A percentile compares a stretch with the other conserved stretches of the same genome.
Conservation (phyloP, 2,329 filamentous ascomycete genomes). For the Didymella keratinophila region DNA sequence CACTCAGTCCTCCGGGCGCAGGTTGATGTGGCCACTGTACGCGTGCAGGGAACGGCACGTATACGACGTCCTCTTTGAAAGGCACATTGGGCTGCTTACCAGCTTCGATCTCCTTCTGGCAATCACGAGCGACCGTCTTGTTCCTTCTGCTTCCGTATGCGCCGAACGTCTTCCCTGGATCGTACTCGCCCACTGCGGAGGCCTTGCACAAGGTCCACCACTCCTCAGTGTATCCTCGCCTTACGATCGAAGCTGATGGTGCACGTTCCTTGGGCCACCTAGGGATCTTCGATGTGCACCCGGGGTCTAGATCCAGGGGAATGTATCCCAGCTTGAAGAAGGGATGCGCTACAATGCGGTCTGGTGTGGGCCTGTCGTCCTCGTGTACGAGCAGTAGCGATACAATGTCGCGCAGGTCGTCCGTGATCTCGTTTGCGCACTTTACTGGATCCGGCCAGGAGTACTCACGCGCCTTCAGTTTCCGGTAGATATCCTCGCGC, state of each 20-base stretch:
- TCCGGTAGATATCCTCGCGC: constrained; percentile 82
- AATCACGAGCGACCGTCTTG: constrained; percentile 59
- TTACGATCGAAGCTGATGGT: constrained; percentile 54
- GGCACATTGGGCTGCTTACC: constrained; percentile 59
- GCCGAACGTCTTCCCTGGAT: constrained; percentile 56
- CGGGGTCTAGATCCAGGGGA: constrained; percentile 61
- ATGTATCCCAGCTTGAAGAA: constrained; percentile 83
- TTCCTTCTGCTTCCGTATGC: constrained; percentile 57
- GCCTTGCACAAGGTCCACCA: constrained; percentile 60
- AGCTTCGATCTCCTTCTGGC: constrained; percentile 57
- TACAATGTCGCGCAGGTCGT: constrained; percentile 79
- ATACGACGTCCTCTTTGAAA: constrained; percentile 58
- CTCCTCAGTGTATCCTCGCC: constrained; percentile 59
- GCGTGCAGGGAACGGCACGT: constrained; percentile 55
- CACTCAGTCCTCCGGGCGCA: constrained; percentile 44
- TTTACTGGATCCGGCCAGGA: constrained; percentile 76
- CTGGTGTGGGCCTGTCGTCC: constrained; percentile 76
- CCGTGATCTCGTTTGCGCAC: constrained; percentile 73
- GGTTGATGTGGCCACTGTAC: constrained; percentile 48
- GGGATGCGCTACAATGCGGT: constrained; percentile 78
- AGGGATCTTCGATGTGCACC: constrained; percentile 56
- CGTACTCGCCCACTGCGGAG: constrained; percentile 59
- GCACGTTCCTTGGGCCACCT: constrained; percentile 57
- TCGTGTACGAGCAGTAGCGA: constrained; percentile 78
- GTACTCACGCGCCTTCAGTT: constrained; percentile 74